Evolutionary conservation across 805 yeast species (phyloP), one percentile per base, ranked within the genome.

Genomic region (Pichia cabralensis): DNA sequence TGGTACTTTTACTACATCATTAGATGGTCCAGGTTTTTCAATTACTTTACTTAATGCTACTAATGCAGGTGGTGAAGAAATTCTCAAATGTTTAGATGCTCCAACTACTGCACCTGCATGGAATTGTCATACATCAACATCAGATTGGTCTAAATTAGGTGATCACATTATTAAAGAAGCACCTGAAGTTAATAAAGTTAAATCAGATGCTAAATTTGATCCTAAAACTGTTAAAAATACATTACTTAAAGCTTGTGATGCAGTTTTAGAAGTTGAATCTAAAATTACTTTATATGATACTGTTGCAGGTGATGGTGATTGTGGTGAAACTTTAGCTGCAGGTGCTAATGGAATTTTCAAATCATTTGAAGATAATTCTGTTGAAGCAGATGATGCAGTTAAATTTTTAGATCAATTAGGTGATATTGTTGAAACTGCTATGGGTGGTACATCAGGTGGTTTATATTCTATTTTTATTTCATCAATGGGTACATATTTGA

Each of bases 401-500:
- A 64, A 74, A 33, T 72, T 81, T 1, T 55, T 83, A 29, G 65
- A 76, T n/a, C 72, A 72, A 44, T 68, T 88, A 31, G 82, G 96
- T 3, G 94, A 85, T 36, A 56, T 80, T 15, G 85, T 88, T 23
- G 96, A 88, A 53, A 51, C 58, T 17, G 75, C 74, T n/a, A 89
- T 89, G 96, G 97, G 96, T 34, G 97, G 97, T 33, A 89, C 97
- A 0, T 82, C 94, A 1, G 97, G 97, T 34, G 96, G 96, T 1
- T 58, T 88, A 25, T 88, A 88, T 56, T 81, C 95, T 3, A 89
- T 88, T 36, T 83, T 66, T 58, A 64, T 89, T 41, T 74, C 94
- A 23, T 84, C 94, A 1, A 67, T 88, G 40, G 80, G 83, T 1
- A 62, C 67, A 39, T 48, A 65, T 30, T 50, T 72, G 31, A 62